A percentile compares a stretch with the other conserved stretches of the same genome.
Evolutionary conservation across 2,329 filamentous ascomycete genomes (phyloP).

Genomic region (Cladosporium sp.): DNA sequence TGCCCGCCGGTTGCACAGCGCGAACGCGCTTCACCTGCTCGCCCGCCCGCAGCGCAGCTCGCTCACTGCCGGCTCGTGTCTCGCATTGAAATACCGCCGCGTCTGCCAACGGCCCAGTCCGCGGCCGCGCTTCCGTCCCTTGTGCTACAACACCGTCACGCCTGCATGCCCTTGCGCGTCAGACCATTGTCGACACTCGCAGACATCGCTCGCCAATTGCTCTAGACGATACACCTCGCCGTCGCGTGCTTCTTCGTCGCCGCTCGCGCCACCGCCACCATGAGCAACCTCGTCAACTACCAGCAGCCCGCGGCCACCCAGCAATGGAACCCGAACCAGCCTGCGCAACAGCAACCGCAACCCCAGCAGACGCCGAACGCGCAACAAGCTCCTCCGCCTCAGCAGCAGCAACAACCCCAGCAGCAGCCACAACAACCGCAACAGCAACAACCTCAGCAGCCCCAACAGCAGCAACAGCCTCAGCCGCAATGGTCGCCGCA

Average conservation of each 20-base stretch:
- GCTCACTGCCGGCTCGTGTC: slow-evolving; percentile 3
- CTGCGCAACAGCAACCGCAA: slow-evolving; percentile 20
- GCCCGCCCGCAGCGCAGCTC: slow-evolving; percentile 2
- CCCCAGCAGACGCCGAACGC: slow-evolving; percentile 18
- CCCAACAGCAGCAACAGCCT: slow-evolving; percentile 16
- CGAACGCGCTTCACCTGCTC: slow-evolving; percentile 1
- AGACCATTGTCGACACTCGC: not conserved
- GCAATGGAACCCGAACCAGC: slow-evolving; percentile 20
- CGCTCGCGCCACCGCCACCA: slow-evolving; percentile 7
- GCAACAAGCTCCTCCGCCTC: slow-evolving; percentile 16
- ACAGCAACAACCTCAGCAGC: slow-evolving; percentile 19
- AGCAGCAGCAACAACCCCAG: slow-evolving; percentile 3
- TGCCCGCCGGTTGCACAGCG: not conserved
- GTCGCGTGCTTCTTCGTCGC: slow-evolving; percentile 1
- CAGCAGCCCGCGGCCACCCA: slow-evolving; percentile 19
- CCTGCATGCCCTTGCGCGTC: slow-evolving; percentile 10
- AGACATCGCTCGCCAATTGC: not conserved
- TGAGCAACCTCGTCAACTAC: slow-evolving; percentile 16
- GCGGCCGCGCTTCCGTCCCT: slow-evolving; percentile 9
- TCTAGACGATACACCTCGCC: not conserved
- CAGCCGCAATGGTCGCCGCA: slow-evolving; percentile 28
- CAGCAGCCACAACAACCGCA: slow-evolving; percentile 13
- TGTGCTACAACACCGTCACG: slow-evolving; percentile 11
- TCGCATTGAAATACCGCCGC: slow-evolving; percentile 8
- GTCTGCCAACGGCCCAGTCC: slow-evolving; percentile 6